Evolutionary conservation across 73 alveolate genomes (phyloP), one percentile per base, ranked within the genome.

Genomic region (Paramecium pentaurelia): DNA sequence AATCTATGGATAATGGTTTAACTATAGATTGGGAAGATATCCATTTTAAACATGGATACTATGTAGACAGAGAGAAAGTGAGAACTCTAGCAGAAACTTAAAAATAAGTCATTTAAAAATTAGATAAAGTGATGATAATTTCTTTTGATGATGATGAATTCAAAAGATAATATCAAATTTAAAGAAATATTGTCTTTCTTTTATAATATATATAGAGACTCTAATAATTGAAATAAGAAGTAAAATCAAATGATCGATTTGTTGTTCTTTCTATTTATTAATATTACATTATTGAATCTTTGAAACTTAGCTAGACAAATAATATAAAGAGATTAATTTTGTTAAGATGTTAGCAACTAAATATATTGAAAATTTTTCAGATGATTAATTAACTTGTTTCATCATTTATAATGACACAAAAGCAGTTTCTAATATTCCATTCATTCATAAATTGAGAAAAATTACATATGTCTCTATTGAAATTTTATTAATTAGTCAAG

Each of bases 11-110:
- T 32, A 89, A 89, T 88, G 94, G 94, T 25, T 92, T 89, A 42
- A 89, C 94, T 10, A 89, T 86, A n/a, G 71, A 89, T 32, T 89
- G 92, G 94, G 94, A 89, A 28, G 94, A 89, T 30, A 71, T 89
- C 18, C 92, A 89, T 37, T 77, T 77, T 14, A 89, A 89, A 47
- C 92, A 40, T 32, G 94, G 94, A 37, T 71, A 89, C 20, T 89
- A 71, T 47, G 92, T 58, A 25, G 87, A 36, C 28, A 71, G 86
- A 54, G 89, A 77, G 27, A 83, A 71, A 44, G 90, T 71, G 9
- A 64, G 59, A 40, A 71, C 71, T 44, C 49, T 71, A 6, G 20
- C 20, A 16, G 94, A 89, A 89, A 71, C 71, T 11, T 71, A 89
- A 37, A 49, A 22, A 83, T 11, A 89, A 71, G 90, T 85, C 22